These are phyloP conservation scores for Ceratocystis cacaofunesta DNA, from an alignment of 2,329 filamentous ascomycete genomes.

Conservation along the genomic window DNA sequence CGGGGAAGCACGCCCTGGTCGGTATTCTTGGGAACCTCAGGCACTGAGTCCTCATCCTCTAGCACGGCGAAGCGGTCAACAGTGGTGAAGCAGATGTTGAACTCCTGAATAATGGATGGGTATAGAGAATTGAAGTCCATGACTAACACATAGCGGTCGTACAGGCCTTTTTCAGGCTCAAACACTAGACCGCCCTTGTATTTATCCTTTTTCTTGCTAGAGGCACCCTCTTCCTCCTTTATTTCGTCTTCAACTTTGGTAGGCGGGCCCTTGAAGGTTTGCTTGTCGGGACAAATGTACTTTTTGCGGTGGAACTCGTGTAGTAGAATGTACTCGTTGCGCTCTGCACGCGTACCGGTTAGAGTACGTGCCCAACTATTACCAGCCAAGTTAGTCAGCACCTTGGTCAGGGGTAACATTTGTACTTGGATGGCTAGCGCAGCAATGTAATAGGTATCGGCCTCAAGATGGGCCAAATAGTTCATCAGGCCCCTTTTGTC, in stretches of 20 bases:
- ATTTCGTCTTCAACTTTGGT: slow-evolving; percentile 12
- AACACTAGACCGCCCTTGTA: slow-evolving; percentile 98
- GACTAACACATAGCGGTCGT: slow-evolving; percentile 95
- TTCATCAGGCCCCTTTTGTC: slow-evolving; percentile 76
- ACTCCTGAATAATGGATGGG: slow-evolving; percentile 97
- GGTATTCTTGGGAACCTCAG: slow-evolving; percentile 66
- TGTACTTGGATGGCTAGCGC: slow-evolving; percentile 80
- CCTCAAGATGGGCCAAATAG: slow-evolving; percentile 84
- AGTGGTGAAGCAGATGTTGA: slow-evolving; percentile 98
- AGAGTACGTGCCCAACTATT: slow-evolving; percentile 97
- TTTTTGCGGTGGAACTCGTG: slow-evolving; percentile 95
- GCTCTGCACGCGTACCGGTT: slow-evolving; percentile 87
- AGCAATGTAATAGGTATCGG: slow-evolving; percentile 90
- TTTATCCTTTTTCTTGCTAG: slow-evolving; percentile 94
- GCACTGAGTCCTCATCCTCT: slow-evolving; percentile 75
- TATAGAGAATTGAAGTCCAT: slow-evolving; percentile 99
- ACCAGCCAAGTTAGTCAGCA: slow-evolving; percentile 87
- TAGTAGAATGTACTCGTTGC: slow-evolving; percentile 97
- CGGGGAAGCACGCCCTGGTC: slow-evolving; percentile 74
- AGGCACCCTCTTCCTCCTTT: slow-evolving; percentile 41
- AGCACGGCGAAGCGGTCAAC: slow-evolving; percentile 53
- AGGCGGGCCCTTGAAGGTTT: slow-evolving; percentile 50
- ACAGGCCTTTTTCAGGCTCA: slow-evolving; percentile 91
- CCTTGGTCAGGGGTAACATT: slow-evolving; percentile 84
- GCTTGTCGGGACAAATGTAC: slow-evolving; percentile 95